Conservation (phyloP, 345 rosid genomes). For the Conringia planisiliqua region DNA sequence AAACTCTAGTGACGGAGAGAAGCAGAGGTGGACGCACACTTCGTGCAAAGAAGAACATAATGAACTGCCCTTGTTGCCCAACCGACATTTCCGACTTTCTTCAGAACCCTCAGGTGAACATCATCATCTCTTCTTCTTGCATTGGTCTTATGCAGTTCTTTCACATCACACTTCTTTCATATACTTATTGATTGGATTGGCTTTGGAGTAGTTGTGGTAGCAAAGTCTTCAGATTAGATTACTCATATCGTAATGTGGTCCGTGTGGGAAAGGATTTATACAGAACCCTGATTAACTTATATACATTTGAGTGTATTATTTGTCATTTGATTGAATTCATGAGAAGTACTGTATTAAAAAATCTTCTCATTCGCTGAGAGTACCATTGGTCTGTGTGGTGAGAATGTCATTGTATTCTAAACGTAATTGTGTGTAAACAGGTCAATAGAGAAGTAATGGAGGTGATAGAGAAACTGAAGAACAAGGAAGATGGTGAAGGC, state of each 20-base stretch:
- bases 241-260: background rate
- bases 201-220: background rate
- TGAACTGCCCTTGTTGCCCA: slow-evolving; percentile 23
- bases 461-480: slow-evolving; percentile 49
- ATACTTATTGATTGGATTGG: background rate
- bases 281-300: too few relatives aligned
- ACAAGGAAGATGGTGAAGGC: slow-evolving; percentile 2
- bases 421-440: slow-evolving; percentile 30
- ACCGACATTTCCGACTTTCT: slow-evolving; percentile 66
- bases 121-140: background rate
- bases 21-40: slow-evolving; percentile 3
- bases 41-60: background rate
- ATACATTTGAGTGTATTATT: background rate
- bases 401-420: background rate
- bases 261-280: background rate
- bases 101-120: slow-evolving; percentile 45
- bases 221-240: background rate
- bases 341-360: background rate
- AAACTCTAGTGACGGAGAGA: background rate
- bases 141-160: background rate
- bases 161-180: background rate
- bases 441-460: slow-evolving; percentile 62
- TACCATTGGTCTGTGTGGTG: background rate
- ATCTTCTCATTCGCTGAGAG: background rate
- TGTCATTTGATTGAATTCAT: background rate